phyloP scores from a whole-genome alignment of 768 basidiomycete genomes.

The Naganishia antarctica region DNA sequence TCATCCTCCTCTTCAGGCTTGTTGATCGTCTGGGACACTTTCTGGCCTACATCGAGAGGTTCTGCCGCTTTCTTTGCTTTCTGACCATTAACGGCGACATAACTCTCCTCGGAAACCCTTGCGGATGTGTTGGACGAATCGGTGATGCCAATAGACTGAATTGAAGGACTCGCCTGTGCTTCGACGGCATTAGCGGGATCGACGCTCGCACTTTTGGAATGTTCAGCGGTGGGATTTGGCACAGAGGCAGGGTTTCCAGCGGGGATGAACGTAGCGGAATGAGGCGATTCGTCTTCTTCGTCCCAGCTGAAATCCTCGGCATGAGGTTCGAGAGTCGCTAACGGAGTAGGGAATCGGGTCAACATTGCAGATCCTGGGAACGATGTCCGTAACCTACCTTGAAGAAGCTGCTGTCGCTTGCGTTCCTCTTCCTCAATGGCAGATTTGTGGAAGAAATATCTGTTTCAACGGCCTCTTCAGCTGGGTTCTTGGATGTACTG shows the following conservation, averaged over 20 bases:
- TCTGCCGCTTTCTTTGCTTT: neutral
- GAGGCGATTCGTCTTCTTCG: slow-evolving; percentile 29
- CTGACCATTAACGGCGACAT: slow-evolving; percentile 5
- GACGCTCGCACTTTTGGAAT: neutral
- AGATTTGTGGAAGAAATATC: slow-evolving; percentile 46
- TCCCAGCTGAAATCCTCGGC: slow-evolving; percentile 49
- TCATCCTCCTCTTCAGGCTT: slow-evolving; percentile 3
- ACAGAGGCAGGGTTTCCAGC: neutral
- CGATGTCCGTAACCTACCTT: slow-evolving; percentile 32
- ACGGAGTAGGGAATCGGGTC: neutral
- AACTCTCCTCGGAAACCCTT: slow-evolving; percentile 16
- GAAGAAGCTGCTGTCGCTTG: slow-evolving; percentile 41
- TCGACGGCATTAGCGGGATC: neutral
- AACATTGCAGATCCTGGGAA: neutral
- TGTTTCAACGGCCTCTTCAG: neutral
- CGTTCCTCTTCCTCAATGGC: slow-evolving; percentile 46
- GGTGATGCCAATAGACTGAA: slow-evolving; percentile 3
- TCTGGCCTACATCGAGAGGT: neutral
- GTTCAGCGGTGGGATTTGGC: neutral
- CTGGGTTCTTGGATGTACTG: no score
- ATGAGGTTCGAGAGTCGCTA: slow-evolving; percentile 4
- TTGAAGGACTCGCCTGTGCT: neutral
- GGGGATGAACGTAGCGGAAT: neutral
- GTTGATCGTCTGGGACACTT: no score
- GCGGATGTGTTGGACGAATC: slow-evolving; percentile 8